phyloP scores from a whole-genome alignment of 495 filamentous ascomycete species.

The Opeltia flavorubescens region DNA sequence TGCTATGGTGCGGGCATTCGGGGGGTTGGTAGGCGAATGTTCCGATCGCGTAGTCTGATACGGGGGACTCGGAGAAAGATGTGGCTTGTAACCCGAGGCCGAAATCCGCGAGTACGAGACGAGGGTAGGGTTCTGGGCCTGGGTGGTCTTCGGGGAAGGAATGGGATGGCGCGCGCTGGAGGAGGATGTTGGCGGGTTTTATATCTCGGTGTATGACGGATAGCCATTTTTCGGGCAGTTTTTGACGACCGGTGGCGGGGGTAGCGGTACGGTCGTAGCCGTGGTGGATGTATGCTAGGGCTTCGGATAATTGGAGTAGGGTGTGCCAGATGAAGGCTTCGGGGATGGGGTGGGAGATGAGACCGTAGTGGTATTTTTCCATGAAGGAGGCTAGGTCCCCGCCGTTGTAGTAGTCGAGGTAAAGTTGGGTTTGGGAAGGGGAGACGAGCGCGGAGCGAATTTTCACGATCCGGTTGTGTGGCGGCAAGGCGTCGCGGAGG shows the following conservation, averaged over 20 bases:
- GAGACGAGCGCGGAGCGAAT: not conserved
- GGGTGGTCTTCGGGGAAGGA: slow-evolving; percentile 45
- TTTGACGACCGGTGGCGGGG: not conserved
- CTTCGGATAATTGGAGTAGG: slow-evolving; percentile 81
- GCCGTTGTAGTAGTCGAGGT: slow-evolving; percentile 95
- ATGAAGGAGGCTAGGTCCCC: slow-evolving; percentile 74
- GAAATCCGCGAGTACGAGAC: slow-evolving; percentile 67
- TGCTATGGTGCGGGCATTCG: slow-evolving; percentile 71
- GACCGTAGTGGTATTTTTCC: slow-evolving; percentile 27
- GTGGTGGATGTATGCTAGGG: slow-evolving; percentile 84
- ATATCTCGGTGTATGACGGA: slow-evolving; percentile 90
- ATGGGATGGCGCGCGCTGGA: slow-evolving; percentile 48
- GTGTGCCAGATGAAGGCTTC: slow-evolving; percentile 96
- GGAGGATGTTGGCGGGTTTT: slow-evolving; percentile 94
- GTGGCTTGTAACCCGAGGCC: slow-evolving; percentile 70
- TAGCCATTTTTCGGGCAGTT: not conserved
- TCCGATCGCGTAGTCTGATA: slow-evolving; percentile 85
- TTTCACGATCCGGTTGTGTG: slow-evolving; percentile 11
- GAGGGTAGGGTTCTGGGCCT: slow-evolving; percentile 1
- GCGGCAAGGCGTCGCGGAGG: not conserved
- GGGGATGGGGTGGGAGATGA: slow-evolving; percentile 78
- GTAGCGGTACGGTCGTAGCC: slow-evolving; percentile 13
- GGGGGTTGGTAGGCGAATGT: slow-evolving; percentile 31
- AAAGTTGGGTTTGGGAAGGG: slow-evolving; percentile 48
- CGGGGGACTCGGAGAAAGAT: slow-evolving; percentile 75